Evolutionary conservation across 108 stramenopile genomes (phyloP).

Genomic region (Nitzschia sp.): DNA sequence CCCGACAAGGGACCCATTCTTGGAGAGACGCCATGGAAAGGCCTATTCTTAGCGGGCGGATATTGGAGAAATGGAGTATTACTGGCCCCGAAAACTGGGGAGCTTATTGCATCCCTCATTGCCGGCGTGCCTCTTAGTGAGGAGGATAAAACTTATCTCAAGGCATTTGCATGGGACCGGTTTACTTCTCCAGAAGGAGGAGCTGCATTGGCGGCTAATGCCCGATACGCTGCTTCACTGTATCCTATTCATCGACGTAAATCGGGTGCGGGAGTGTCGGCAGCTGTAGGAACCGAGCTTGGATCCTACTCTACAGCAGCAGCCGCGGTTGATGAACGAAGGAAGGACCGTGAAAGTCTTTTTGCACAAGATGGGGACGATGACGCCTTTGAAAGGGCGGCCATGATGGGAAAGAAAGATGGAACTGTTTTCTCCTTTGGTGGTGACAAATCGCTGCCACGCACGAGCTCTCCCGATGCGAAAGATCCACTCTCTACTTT

Average conservation of each 20-base stretch:
- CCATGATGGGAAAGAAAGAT: conserved; percentile 60
- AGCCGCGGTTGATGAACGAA: conserved; percentile 69
- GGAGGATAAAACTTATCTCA: conserved; percentile 52
- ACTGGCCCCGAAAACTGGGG: conserved; percentile 88
- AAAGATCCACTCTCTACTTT: not conserved
- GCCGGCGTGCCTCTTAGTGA: conserved; percentile 42
- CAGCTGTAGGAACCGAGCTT: conserved; percentile 82
- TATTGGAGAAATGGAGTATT: conserved; percentile 96
- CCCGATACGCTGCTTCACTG: conserved; percentile 77
- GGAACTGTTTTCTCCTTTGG: conserved; percentile 48
- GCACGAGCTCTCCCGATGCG: not conserved
- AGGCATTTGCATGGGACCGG: conserved; percentile 84
- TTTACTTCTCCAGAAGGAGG: conserved; percentile 70
- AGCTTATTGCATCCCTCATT: conserved; percentile 54
- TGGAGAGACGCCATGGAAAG: conserved; percentile 81
- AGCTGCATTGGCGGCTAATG: conserved; percentile 62
- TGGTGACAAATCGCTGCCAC: not conserved
- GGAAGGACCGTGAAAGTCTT: conserved; percentile 57
- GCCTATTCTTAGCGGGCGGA: conserved; percentile 88
- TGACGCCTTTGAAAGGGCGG: conserved; percentile 65
- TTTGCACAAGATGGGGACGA: conserved; percentile 29
- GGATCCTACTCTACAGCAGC: conserved; percentile 84
- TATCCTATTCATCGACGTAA: conserved; percentile 73
- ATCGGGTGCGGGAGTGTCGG: conserved; percentile 59
- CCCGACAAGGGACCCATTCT: conserved; percentile 92